phyloP scores from a whole-genome alignment of 495 filamentous ascomycete genomes.

The Mycothermus thermophilus region DNA sequence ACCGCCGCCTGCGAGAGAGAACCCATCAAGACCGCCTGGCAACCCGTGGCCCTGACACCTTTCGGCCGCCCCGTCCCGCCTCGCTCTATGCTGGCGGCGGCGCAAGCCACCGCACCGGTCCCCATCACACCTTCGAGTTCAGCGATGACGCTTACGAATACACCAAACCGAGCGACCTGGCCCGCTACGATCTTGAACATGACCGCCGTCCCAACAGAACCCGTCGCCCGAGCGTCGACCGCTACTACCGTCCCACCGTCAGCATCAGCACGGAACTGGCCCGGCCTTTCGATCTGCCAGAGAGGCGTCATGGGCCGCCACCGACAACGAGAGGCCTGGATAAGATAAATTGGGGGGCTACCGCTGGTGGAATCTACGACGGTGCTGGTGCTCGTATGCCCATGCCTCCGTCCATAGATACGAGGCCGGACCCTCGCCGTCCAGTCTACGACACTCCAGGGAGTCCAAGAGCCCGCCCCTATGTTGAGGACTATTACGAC shows the following conservation, averaged over 20 bases:
- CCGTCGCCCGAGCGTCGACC: constrained; percentile 38
- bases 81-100: constrained; percentile 24
- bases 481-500: constrained; percentile 32
- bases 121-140: constrained; percentile 38
- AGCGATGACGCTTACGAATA: constrained; percentile 59
- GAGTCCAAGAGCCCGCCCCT: constrained; percentile 24
- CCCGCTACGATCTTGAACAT: constrained; percentile 47
- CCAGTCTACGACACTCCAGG: constrained; percentile 17
- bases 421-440: constrained; percentile 23
- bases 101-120: constrained; percentile 13
- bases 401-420: constrained; percentile 22
- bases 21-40: constrained; percentile 28
- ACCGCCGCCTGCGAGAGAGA: constrained; percentile 28
- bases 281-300: constrained; percentile 24
- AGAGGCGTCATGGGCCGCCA: constrained; percentile 40
- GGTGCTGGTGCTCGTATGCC: constrained; percentile 32
- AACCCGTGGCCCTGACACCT: constrained; percentile 19
- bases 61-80: constrained; percentile 23
- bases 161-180: constrained; percentile 54
- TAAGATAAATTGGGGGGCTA: constrained; percentile 30
- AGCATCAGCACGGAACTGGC: constrained; percentile 44
- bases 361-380: constrained; percentile 31
- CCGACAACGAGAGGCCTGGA: constrained; percentile 51
- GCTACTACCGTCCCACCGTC: constrained; percentile 51
- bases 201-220: constrained; percentile 28